Conservation (phyloP, 2,329 filamentous ascomycete genomes). For the Metarhizium humberi region DNA sequence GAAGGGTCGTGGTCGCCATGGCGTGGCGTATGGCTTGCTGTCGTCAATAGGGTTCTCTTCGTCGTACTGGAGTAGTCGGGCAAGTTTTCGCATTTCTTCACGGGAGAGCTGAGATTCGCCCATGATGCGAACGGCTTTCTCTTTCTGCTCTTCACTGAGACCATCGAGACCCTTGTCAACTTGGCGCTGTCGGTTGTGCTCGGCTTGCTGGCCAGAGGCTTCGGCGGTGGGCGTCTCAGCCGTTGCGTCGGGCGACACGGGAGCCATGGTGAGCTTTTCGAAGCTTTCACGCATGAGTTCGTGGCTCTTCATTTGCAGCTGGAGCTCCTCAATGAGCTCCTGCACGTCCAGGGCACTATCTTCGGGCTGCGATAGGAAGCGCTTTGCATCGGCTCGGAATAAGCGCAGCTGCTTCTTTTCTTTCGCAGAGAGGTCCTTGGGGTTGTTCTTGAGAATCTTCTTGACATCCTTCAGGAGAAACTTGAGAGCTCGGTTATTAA, state of each 20-base stretch:
- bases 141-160: conserved; percentile 20
- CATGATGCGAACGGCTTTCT: conserved; percentile 24
- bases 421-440: conserved; percentile 49
- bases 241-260: conserved; percentile 4
- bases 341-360: conserved; percentile 17
- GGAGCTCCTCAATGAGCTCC: conserved; percentile 22
- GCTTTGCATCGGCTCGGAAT: conserved; percentile 58
- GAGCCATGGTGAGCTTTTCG: conserved; percentile 17
- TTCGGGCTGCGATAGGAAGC: conserved; percentile 40
- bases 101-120: conserved; percentile 26
- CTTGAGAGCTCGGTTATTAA: conserved; percentile 16
- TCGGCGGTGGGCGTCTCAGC: conserved; percentile 8
- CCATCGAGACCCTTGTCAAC: conserved; percentile 26
- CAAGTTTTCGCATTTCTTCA: conserved; percentile 44
- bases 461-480: conserved; percentile 22
- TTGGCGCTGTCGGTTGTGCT: conserved; percentile 20
- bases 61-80: conserved; percentile 50
- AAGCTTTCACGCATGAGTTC: conserved; percentile 21
- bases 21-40: conserved; percentile 78
- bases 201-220: conserved; percentile 8
- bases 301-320: conserved; percentile 23
- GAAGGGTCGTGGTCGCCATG: conserved; percentile 78
- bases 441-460: conserved; percentile 31
- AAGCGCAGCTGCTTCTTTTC: conserved; percentile 67
- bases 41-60: conserved; percentile 68